These are phyloP conservation scores for Fusarium kyushuense DNA, from an alignment of 2,329 filamentous ascomycete genomes.

Conservation along the genomic window DNA sequence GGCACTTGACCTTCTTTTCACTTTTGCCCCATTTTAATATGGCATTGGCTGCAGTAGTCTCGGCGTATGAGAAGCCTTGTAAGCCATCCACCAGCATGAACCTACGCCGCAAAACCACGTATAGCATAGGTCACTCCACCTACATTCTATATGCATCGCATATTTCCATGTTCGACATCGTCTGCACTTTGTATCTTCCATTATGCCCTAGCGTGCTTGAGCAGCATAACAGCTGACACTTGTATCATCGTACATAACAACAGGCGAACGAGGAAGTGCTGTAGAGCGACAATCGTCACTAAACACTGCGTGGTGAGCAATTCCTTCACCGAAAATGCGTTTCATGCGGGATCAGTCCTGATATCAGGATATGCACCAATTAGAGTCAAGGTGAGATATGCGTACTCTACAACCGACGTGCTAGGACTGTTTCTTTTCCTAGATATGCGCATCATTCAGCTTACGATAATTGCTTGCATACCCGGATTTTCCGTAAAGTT, in stretches of 20 bases:
- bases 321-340: background rate
- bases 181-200: background rate
- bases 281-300: background rate
- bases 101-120: conserved; percentile 21
- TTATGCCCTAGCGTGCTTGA: background rate
- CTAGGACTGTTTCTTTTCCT: background rate
- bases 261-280: conserved; percentile 1
- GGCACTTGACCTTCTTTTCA: conserved; percentile 18
- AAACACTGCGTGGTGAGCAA: background rate
- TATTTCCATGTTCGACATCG: conserved; percentile 16
- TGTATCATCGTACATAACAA: conserved; percentile 15
- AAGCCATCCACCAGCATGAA: conserved; percentile 14
- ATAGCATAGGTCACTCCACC: conserved; percentile 17
- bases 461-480: conserved; percentile 20
- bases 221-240: conserved; percentile 24
- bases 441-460: conserved; percentile 9
- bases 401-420: background rate
- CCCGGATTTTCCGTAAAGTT: conserved; percentile 16
- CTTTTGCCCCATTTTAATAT: conserved; percentile 31
- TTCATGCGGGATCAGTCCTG: background rate
- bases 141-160: conserved; percentile 2
- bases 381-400: background rate
- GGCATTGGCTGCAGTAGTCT: conserved; percentile 2
- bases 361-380: background rate
- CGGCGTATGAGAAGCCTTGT: conserved; percentile 20